Evolutionary conservation across 768 basidiomycete genomes (phyloP), one percentile per base, ranked within the genome.

Genomic region (Hortiboletus campestris): DNA sequence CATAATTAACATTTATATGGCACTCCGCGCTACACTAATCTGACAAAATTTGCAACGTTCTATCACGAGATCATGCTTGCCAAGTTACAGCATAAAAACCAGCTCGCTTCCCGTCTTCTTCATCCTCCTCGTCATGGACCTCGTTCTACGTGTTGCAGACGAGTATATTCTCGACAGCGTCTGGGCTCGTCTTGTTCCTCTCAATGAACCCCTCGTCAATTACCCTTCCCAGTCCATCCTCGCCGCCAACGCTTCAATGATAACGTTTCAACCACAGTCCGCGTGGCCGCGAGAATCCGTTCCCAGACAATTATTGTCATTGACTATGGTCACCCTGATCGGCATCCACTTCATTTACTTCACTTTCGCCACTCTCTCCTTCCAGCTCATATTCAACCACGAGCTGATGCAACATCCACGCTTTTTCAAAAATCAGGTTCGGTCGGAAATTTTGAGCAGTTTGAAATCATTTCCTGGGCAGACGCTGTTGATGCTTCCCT

Each of bases 401-500:
- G 89, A 88, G 19, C 96, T 89, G 93, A 95, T 90, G 88, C 79
- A 81, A 32, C 97, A 99, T 74, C 97, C 97, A 0, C 83, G 91
- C 31, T 99, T 95, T 75, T 77, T 97, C 43, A 88, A 91, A 67
- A 84, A 94, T 66, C 97, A 99, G 70, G 83, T 91, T 61, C 80
- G 74, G 59, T 70, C 78, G n/a, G 97, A 99, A 75, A 98, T 99
- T 57, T 73, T 78, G 57, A 73, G 69, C 56, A 90, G 88, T 56
- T 53, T 97, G 47, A 76, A 79, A 42, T 85, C 91, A 0, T 95
- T 96, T 67, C 95, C 94, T 0, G 72, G 68, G 3, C 94, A 98
- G 81, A 89, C 79, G 25, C 59, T 89, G 25, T 72, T 98, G 48
- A 98, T 93, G 0, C 76, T 98, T 12, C 97, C 97, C 0, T 97